These are phyloP conservation scores for Phytophthora tubulina DNA, from an alignment of 352 stramenopile species.

Conservation along the genomic window DNA sequence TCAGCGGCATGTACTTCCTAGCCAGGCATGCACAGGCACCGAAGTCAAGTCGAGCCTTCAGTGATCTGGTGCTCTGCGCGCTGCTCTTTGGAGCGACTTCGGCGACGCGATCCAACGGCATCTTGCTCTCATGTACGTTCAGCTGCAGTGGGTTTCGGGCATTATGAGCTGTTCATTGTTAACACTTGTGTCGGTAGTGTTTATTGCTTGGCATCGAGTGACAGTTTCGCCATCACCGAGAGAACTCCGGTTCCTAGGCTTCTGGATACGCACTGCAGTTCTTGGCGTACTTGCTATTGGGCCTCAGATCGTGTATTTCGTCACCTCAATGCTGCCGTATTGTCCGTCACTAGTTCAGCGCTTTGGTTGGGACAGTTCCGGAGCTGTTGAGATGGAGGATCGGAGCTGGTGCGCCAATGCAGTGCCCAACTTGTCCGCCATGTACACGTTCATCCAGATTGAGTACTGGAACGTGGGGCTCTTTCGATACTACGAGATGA, in stretches of 20 bases:
- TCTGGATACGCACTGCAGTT: constrained; percentile 69
- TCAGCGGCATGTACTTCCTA: constrained; percentile 77
- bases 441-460: constrained; percentile 96
- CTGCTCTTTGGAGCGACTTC: constrained; percentile 73
- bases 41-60: constrained; percentile 27
- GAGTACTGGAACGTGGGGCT: constrained; percentile 97
- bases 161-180: constrained; percentile 7
- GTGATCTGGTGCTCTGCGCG: constrained; percentile 51
- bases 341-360: constrained; percentile 58
- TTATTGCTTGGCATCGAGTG: constrained; percentile 78
- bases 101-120: constrained; percentile 81
- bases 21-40: constrained; percentile 39
- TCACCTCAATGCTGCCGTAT: constrained; percentile 64
- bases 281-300: constrained; percentile 71
- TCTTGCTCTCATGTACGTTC: constrained; percentile 78
- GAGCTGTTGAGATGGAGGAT: constrained; percentile 33
- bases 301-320: constrained; percentile 80
- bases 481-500: constrained; percentile 93
- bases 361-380: constrained; percentile 16
- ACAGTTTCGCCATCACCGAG: constrained; percentile 58
- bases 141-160: not conserved
- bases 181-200: constrained; percentile 52
- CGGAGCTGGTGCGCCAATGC: constrained; percentile 75
- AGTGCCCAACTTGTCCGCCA: constrained; percentile 80
- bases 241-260: constrained; percentile 52